Conservation (phyloP, 208 protist genomes). For the Acanthamoeba lenticulata region DNA sequence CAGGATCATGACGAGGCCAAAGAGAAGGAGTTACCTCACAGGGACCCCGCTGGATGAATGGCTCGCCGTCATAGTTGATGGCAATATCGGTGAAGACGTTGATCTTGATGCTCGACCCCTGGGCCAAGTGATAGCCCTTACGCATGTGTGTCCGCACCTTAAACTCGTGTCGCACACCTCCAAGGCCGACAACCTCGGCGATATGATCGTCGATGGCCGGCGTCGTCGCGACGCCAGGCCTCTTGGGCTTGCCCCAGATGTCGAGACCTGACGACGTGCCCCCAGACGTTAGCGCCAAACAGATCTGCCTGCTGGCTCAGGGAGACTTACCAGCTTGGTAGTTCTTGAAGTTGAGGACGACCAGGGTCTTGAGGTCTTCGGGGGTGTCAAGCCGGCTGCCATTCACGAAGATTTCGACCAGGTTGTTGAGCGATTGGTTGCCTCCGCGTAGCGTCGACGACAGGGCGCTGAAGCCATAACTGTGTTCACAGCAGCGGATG, state of each 20-base stretch:
- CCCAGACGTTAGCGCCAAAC: background rate
- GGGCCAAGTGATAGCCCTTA: constrained; percentile 40
- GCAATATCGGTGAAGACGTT: constrained; percentile 1
- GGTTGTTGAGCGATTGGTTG: constrained; percentile 21
- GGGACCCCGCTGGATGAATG: constrained; percentile 1
- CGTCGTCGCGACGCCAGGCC: background rate
- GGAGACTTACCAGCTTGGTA: background rate
- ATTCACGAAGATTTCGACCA: background rate
- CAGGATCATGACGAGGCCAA: background rate
- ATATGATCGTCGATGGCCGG: constrained; percentile 37
- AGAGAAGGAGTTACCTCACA: background rate
- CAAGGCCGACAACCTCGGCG: constrained; percentile 47
- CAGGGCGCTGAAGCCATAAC: background rate
- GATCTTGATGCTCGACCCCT: constrained; percentile 40
- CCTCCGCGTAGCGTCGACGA: background rate
- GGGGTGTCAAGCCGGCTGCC: background rate
- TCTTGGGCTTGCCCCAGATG: constrained; percentile 44
- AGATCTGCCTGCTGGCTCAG: background rate
- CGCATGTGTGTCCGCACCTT: constrained; percentile 17
- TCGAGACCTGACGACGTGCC: background rate
- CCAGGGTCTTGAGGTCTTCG: background rate
- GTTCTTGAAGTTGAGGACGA: constrained; percentile 52
- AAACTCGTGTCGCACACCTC: constrained; percentile 26
- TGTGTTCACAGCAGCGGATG: too few relatives aligned
- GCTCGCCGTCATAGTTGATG: constrained; percentile 60